phyloP scores from a whole-genome alignment of 2,329 filamentous ascomycete genomes.

The Xylariaceae sp. region DNA sequence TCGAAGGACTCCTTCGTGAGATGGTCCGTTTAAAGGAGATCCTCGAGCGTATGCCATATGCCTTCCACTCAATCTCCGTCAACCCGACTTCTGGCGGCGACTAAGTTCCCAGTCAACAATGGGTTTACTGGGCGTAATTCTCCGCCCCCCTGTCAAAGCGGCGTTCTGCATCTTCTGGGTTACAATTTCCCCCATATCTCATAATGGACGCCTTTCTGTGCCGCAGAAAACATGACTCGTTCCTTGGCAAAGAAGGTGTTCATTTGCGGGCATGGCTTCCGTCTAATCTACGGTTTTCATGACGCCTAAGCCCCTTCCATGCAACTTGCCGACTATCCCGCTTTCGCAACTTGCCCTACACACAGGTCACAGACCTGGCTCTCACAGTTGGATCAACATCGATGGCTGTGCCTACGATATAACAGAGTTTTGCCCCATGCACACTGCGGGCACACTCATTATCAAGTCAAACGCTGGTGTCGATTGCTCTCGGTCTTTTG shows the following conservation, averaged over 20 bases:
- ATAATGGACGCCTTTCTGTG: slow-evolving; percentile 54
- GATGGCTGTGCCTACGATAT: slow-evolving; percentile 52
- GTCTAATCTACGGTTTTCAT: slow-evolving; percentile 54
- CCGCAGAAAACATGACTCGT: slow-evolving; percentile 44
- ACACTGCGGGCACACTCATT: slow-evolving; percentile 50
- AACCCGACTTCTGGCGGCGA: slow-evolving; percentile 51
- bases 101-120: slow-evolving; percentile 45
- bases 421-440: slow-evolving; percentile 50
- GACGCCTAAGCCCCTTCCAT: slow-evolving; percentile 49
- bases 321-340: slow-evolving; percentile 46
- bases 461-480: slow-evolving; percentile 53
- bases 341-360: slow-evolving; percentile 46
- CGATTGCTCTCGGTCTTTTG: slow-evolving; percentile 49
- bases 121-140: slow-evolving; percentile 50
- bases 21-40: slow-evolving; percentile 51
- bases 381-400: slow-evolving; percentile 48
- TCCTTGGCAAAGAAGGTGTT: slow-evolving; percentile 48
- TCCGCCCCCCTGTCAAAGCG: slow-evolving; percentile 47
- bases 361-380: slow-evolving; percentile 46
- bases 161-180: slow-evolving; percentile 47
- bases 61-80: slow-evolving; percentile 51
- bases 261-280: slow-evolving; percentile 52
- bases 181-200: slow-evolving; percentile 50
- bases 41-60: slow-evolving; percentile 49
- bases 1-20: slow-evolving; percentile 47